Conservation (phyloP, 1,139 yeast genomes). For the Suhomyces atakaporum region DNA sequence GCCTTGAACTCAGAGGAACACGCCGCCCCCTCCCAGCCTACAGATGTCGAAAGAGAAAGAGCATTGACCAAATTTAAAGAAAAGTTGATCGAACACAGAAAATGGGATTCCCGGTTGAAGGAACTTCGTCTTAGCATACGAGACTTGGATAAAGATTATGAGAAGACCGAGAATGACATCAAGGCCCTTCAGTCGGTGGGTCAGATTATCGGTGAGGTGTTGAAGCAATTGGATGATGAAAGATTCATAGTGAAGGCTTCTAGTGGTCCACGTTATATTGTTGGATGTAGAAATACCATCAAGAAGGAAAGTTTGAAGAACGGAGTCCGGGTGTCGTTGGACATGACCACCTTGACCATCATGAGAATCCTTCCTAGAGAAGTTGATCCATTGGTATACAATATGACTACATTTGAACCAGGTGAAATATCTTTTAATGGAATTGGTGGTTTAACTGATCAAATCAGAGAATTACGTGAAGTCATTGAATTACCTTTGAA, state of each 20-base stretch:
- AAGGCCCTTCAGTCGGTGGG: conserved; percentile 97
- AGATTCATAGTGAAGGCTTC: conserved; percentile 96
- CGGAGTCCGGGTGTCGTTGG: conserved; percentile 95
- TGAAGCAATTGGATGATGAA: conserved; percentile 94
- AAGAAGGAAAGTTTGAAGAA: conserved; percentile 81
- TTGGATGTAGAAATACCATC: conserved; percentile 94
- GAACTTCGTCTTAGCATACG: conserved; percentile 81
- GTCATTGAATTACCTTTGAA: conserved; percentile 96
- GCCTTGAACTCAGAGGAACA: conserved; percentile 56
- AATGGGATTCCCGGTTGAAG: conserved; percentile 91
- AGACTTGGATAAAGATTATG: conserved; percentile 80
- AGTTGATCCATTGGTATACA: conserved; percentile 96
- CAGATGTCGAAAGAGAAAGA: conserved; percentile 74
- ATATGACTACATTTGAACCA: conserved; percentile 97
- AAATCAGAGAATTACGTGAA: conserved; percentile 93
- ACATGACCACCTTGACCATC: conserved; percentile 96
- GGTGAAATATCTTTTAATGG: conserved; percentile 95
- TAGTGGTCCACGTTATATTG: conserved; percentile 96
- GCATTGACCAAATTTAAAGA: conserved; percentile 81
- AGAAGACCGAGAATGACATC: conserved; percentile 94
- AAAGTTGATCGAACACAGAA: conserved; percentile 88
- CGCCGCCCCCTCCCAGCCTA: conserved; percentile 28
- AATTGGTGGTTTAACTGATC: conserved; percentile 96
- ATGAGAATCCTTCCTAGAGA: conserved; percentile 98
- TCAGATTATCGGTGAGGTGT: conserved; percentile 95